A percentile compares a stretch with the other conserved stretches of the same genome.
Evolutionary conservation across 2,329 filamentous ascomycete genomes (phyloP).

Genomic region (Curvularia spicifera): DNA sequence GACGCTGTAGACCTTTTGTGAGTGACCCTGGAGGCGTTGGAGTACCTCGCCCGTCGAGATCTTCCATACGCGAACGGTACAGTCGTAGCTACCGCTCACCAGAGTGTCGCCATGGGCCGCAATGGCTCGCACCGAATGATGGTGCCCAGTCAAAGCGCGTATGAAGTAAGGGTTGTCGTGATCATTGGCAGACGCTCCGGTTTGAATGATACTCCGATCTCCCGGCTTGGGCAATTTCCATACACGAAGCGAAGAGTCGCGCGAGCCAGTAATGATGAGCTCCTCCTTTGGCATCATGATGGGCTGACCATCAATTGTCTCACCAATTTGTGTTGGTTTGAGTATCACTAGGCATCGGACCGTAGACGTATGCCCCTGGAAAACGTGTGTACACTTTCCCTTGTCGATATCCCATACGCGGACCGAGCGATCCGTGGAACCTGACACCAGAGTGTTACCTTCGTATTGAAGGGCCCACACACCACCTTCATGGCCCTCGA

Average conservation of each 20-base stretch:
- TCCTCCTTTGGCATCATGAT: conserved; percentile 94
- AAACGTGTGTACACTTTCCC: conserved; percentile 90
- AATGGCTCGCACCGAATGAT: conserved; percentile 93
- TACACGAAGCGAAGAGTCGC: conserved; percentile 90
- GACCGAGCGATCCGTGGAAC: conserved; percentile 95
- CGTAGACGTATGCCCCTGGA: conserved; percentile 96
- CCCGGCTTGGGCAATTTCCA: conserved; percentile 89
- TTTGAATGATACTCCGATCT: conserved; percentile 79
- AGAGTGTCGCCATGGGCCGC: conserved; percentile 92
- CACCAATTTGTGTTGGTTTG: conserved; percentile 80
- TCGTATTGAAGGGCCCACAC: conserved; percentile 98
- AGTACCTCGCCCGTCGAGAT: conserved; percentile 92
- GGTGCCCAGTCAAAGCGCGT: conserved; percentile 82
- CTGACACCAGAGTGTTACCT: conserved; percentile 92
- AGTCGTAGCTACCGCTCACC: conserved; percentile 97
- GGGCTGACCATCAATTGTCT: conserved; percentile 71
- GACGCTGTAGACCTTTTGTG: conserved; percentile 95
- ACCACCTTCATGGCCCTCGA: conserved; percentile 93
- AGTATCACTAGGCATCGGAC: conserved; percentile 95
- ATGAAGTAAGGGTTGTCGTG: conserved; percentile 94
- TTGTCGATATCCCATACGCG: conserved; percentile 98
- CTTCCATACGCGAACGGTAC: conserved; percentile 92
- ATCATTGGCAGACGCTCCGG: conserved; percentile 73
- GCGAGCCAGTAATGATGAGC: conserved; percentile 94
- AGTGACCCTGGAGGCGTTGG: conserved; percentile 84